Percentiles rank a stretch among this genome's conserved stretches.
phyloP scores from a whole-genome alignment of 345 rosid genomes.

The Eucalyptus erythrocorys region DNA sequence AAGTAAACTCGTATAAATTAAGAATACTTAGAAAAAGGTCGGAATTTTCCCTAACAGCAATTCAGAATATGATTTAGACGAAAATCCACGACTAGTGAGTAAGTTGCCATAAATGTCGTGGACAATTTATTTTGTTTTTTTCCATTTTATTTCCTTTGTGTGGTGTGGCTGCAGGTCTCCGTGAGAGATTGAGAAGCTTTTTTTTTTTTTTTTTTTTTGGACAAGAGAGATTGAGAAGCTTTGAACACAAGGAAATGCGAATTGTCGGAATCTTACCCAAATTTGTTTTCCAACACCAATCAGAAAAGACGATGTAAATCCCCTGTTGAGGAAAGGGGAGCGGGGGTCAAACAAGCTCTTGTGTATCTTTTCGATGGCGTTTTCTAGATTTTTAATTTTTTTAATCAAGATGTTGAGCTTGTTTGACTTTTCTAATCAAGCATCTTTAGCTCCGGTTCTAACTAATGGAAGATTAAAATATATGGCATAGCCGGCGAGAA shows the following conservation, averaged over 20 bases:
- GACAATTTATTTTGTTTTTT: too few relatives aligned
- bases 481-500: not conserved
- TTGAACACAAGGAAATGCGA: not conserved
- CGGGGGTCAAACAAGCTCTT: not conserved
- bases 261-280: not conserved
- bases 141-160: too few relatives aligned
- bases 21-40: not conserved
- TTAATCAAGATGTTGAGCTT: not conserved
- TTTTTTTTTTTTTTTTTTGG: too few relatives aligned
- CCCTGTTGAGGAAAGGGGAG: not conserved
- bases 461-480: not conserved
- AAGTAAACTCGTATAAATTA: rapidly evolving
- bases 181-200: not conserved
- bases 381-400: not conserved
- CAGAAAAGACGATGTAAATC: too few relatives aligned
- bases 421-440: not conserved
- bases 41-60: rapidly evolving
- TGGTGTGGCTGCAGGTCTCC: too few relatives aligned
- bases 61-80: not conserved
- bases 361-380: not conserved
- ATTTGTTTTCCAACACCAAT: too few relatives aligned
- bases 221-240: not conserved
- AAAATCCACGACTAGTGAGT: not conserved
- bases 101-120: not conserved
- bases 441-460: not conserved